Base-by-base conservation (phyloP, 177 flowering plant species). In the Vitis hybrid region DNA sequence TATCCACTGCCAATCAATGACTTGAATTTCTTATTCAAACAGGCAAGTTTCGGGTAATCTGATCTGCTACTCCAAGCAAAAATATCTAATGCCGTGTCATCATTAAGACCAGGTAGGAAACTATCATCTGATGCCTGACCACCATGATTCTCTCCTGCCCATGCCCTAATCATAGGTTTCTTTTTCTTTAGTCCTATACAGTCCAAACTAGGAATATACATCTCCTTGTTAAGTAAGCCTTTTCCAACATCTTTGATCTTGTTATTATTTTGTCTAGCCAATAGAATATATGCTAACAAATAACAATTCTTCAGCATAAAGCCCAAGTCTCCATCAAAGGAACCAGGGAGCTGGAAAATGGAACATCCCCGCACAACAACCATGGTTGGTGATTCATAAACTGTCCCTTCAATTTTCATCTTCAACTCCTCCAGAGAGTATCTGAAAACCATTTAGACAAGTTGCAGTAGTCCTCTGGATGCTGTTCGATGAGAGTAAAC, bases 1-100 rank as follows among this genome's bases (percentile, higher is more conserved):
- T 82, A 75, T 2, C 94, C 90, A 68, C 80, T 79, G 2, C 59
- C 51, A 52, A 88, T 72, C 55, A 90, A 71, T 0, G 65, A 71
- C 1, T 76, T 75, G 56, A 85, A 84, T 6, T 74, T 81, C 53
- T 65, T 74, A 63, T 82, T 90, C 54, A 90, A 26, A 54, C 76
- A 82, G 14, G 94, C 77, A 52, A 88, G 75, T 2, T 66, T 57
- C 29, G 81, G 68, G 68, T 85, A 88, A 64, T 88, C 89, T 3
- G 86, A 79, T 65, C 84, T 69, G 60, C 69, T 58, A 61, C 71
- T 52, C 78, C 84, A 66, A 49, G 84, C 81, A 6, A 81, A 72
- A 66, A 66, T 60, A 69, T 79, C 71, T 16, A 74, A 61, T 29
- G 84, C 79, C 15, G 71, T 64, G 58, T 81, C 86, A 74, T 81